A percentile compares a stretch with the other conserved stretches of the same genome.
These are phyloP conservation scores for Quercus wislizeni DNA, from an alignment of 306 rosid species.

Conservation along the genomic window DNA sequence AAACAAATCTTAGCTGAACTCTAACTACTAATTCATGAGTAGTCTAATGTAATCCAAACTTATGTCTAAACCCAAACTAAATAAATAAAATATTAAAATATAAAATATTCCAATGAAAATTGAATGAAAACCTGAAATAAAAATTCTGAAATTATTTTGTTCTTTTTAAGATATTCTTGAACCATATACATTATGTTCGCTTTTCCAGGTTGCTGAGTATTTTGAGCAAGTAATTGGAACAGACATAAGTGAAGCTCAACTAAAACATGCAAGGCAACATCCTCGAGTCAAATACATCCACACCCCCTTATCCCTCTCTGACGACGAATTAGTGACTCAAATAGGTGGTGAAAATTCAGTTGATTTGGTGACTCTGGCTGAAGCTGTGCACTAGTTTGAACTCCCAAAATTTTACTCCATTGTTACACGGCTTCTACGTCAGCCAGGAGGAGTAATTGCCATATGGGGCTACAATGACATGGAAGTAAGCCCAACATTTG, in stretches of 20 bases:
- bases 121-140: too few species aligned
- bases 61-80: too few species aligned
- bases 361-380: constrained; percentile 27
- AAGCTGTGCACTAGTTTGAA: constrained; percentile 42
- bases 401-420: constrained; percentile 31
- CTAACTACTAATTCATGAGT: too few species aligned
- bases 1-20: too few species aligned
- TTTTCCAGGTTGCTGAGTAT: constrained; percentile 25
- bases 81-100: too few species aligned
- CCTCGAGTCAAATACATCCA: constrained; percentile 33
- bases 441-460: constrained; percentile 34
- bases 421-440: constrained; percentile 20
- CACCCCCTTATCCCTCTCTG: constrained; percentile 22
- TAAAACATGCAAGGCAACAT: constrained; percentile 29
- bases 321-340: constrained; percentile 23
- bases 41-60: too few species aligned
- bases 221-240: constrained; percentile 33
- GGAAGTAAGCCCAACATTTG: constrained; percentile 6
- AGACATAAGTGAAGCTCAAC: constrained; percentile 28
- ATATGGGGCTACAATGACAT: constrained; percentile 34
- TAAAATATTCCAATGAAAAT: too few species aligned
- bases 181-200: not conserved
- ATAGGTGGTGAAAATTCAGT: constrained; percentile 31
- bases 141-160: not conserved
- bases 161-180: not conserved